These are phyloP conservation scores for Rubia tinctorum DNA, from an alignment of 305 asterid genomes.

Conservation along the genomic window DNA sequence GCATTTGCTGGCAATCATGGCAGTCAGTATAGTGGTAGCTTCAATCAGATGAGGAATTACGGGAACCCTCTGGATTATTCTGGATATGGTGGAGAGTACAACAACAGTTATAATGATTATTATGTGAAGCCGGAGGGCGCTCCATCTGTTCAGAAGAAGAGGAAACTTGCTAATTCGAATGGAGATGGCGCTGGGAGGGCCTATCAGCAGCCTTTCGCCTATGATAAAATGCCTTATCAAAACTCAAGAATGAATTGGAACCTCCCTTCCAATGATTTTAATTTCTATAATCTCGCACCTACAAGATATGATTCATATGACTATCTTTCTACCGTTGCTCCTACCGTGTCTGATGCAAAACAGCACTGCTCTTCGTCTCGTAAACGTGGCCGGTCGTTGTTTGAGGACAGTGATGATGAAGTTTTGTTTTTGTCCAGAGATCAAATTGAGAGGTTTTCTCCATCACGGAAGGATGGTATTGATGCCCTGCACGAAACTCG, in stretches of 20 bases:
- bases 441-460: slow-evolving; percentile 87
- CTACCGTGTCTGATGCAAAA: slow-evolving; percentile 34
- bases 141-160: slow-evolving; percentile 55
- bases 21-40: slow-evolving; percentile 30
- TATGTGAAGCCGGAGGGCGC: slow-evolving; percentile 34
- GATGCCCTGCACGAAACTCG: slow-evolving; percentile 75
- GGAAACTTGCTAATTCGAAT: slow-evolving; percentile 55
- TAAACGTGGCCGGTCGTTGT: slow-evolving; percentile 65
- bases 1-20: slow-evolving; percentile 30
- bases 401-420: slow-evolving; percentile 68
- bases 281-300: slow-evolving; percentile 27
- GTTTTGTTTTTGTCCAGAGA: slow-evolving; percentile 70
- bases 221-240: slow-evolving; percentile 33
- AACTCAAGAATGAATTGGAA: slow-evolving; percentile 26
- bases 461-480: slow-evolving; percentile 94
- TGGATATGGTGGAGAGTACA: slow-evolving; percentile 32
- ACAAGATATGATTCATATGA: slow-evolving; percentile 27
- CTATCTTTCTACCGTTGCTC: slow-evolving; percentile 19
- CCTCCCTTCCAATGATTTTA: slow-evolving; percentile 29
- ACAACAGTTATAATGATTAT: slow-evolving; percentile 25
- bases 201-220: slow-evolving; percentile 36
- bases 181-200: slow-evolving; percentile 43
- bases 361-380: slow-evolving; percentile 36
- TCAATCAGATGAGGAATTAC: slow-evolving; percentile 28
- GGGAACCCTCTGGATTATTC: slow-evolving; percentile 27